Conservation (phyloP, 1,284 basidiomycete species). For the Cystobasidium sp. region DNA sequence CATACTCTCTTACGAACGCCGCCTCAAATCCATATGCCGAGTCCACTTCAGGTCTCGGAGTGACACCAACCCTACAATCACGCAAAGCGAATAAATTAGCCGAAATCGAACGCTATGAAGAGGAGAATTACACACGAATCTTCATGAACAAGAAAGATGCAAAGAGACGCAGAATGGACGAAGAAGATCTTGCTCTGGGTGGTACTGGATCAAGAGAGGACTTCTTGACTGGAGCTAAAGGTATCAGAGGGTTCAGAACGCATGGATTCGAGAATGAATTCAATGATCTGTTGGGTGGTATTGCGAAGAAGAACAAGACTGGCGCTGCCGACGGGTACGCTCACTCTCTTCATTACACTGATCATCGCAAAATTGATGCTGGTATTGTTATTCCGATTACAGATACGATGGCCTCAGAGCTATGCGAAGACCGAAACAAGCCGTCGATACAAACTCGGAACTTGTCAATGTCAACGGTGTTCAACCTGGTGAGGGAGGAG, state of each 20-base stretch:
- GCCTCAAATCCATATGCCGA: conserved; percentile 67
- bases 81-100: conserved; percentile 76
- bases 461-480: conserved; percentile 39
- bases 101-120: conserved; percentile 88
- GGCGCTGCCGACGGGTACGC: conserved; percentile 39
- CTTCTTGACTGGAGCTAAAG: conserved; percentile 47
- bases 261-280: conserved; percentile 54
- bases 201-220: conserved; percentile 52
- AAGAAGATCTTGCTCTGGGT: conserved; percentile 90
- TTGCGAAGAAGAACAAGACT: conserved; percentile 46
- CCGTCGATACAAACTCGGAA: conserved; percentile 20
- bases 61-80: conserved; percentile 58
- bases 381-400: neutral
- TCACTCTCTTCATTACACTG: neutral
- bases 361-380: neutral
- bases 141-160: conserved; percentile 90
- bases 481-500: conserved; percentile 20
- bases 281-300: conserved; percentile 57
- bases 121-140: conserved; percentile 91
- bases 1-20: conserved; percentile 62
- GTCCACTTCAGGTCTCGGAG: conserved; percentile 73
- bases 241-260: conserved; percentile 59
- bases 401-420: conserved; percentile 40
- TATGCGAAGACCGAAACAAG: conserved; percentile 27
- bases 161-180: conserved; percentile 76